Percentiles rank a stretch among this genome's conserved stretches.
Conservation (phyloP, 129 eudicot species). For the Cynara cardunculus region DNA sequence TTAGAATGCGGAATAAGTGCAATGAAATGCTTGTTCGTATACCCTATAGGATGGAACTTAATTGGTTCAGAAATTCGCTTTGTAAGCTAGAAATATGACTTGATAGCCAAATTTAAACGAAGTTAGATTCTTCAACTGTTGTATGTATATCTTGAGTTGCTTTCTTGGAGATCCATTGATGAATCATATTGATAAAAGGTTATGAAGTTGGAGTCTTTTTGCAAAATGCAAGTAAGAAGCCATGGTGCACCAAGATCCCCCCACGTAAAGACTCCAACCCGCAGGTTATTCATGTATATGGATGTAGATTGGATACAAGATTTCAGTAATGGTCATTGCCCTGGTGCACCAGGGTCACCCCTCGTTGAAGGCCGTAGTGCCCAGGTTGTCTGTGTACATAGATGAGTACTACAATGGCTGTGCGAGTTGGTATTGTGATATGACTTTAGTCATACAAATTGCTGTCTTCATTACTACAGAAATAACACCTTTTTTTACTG, state of each 20-base stretch:
- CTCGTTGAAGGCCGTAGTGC: too few species aligned
- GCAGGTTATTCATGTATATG: too few species aligned
- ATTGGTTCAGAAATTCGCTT: slow-evolving; percentile 9
- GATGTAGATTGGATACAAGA: too few species aligned
- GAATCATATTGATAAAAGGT: background rate
- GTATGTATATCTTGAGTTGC: slow-evolving; percentile 4
- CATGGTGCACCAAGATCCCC: background rate
- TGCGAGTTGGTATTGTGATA: too few species aligned
- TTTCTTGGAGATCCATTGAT: background rate
- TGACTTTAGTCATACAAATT: too few species aligned
- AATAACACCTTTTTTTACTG: background rate
- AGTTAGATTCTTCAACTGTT: slow-evolving; percentile 12
- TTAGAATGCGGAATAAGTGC: slow-evolving; percentile 38
- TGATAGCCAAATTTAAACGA: slow-evolving; percentile 11
- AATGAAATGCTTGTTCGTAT: slow-evolving; percentile 31
- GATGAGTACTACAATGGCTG: too few species aligned
- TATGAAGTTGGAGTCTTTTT: background rate
- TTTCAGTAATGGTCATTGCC: too few species aligned
- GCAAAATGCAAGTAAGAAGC: background rate
- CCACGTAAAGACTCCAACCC: too few species aligned
- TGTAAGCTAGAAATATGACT: slow-evolving; percentile 17
- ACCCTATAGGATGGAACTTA: slow-evolving; percentile 27
- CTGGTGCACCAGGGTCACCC: too few species aligned
- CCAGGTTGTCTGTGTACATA: too few species aligned
- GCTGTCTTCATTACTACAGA: background rate